Percentiles rank a stretch among this genome's conserved stretches.
These are phyloP conservation scores for Euptelea pleiosperma DNA, from an alignment of 164 flowering plant species.

Conservation along the genomic window DNA sequence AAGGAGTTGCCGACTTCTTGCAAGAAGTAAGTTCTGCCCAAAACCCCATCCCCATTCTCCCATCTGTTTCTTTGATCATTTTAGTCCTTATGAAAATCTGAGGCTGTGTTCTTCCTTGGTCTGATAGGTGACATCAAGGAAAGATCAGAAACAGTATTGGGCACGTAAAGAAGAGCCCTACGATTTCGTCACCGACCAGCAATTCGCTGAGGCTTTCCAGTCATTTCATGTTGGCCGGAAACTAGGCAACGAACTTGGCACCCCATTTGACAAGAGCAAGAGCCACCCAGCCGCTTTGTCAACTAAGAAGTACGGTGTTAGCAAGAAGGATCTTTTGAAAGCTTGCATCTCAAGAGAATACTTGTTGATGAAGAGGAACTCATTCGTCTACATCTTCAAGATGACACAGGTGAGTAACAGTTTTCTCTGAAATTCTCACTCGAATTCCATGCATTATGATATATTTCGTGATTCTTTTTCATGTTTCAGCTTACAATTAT, in stretches of 20 bases:
- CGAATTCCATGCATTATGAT: too few species aligned
- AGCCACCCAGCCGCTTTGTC: constrained; percentile 56
- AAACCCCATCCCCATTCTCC: background rate
- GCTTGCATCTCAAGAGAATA: constrained; percentile 41
- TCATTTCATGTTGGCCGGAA: constrained; percentile 30
- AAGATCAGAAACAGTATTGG: constrained; percentile 37
- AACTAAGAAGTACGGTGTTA: constrained; percentile 40
- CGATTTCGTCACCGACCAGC: constrained; percentile 23
- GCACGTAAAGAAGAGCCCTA: constrained; percentile 24
- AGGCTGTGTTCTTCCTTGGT: background rate
- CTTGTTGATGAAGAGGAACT: constrained; percentile 58
- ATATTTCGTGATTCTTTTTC: background rate
- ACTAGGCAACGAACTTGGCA: constrained; percentile 20
- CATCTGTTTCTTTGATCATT: background rate
- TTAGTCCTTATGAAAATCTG: background rate
- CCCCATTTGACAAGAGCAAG: constrained; percentile 41
- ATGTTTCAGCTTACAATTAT: constrained; percentile 33
- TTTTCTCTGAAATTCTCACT: background rate
- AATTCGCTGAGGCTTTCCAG: constrained; percentile 31
- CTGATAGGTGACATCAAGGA: constrained; percentile 32
- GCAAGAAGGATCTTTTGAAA: constrained; percentile 41
- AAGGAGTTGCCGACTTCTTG: constrained; percentile 40
- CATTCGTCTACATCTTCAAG: constrained; percentile 53
- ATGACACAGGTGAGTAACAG: constrained; percentile 30
- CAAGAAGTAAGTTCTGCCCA: constrained; percentile 29